Percentiles rank a stretch among this genome's conserved stretches.
Evolutionary conservation across 192 early-diverging fungal genomes (phyloP).

Genomic region (Rhizophagus prolifer): DNA sequence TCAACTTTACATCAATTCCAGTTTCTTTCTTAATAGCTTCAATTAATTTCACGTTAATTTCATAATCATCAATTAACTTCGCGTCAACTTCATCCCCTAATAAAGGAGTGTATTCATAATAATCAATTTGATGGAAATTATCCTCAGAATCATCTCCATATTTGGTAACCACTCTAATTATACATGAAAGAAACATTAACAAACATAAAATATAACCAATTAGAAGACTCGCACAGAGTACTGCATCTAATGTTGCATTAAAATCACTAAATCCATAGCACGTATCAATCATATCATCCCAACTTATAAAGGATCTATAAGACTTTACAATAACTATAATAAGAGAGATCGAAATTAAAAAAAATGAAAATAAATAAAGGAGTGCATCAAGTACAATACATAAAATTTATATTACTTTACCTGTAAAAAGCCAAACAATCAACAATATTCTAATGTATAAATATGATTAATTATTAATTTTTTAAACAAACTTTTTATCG

Average conservation of each 20-base stretch:
- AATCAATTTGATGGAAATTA: not conserved
- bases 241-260: too few relatives aligned
- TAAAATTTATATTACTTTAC: not conserved
- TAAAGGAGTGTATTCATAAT: not conserved
- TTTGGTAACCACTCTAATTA: not conserved
- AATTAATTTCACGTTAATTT: too few relatives aligned
- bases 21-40: too few relatives aligned
- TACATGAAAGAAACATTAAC: not conserved
- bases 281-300: too few relatives aligned
- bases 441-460: not conserved
- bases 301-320: not conserved
- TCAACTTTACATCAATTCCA: too few relatives aligned
- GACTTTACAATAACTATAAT: not conserved
- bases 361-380: not conserved
- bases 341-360: not conserved
- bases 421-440: not conserved
- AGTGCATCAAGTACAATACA: not conserved
- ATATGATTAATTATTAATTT: not conserved
- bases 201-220: not conserved
- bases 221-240: too few relatives aligned
- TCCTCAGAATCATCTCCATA: not conserved
- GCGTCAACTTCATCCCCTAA: not conserved
- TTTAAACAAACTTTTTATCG: too few relatives aligned
- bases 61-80: too few relatives aligned
- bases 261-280: too few relatives aligned